Evolutionary conservation across 2,329 filamentous ascomycete species (phyloP), one percentile per base, ranked within the genome.

Genomic region (Hymenoscyphus albidus): DNA sequence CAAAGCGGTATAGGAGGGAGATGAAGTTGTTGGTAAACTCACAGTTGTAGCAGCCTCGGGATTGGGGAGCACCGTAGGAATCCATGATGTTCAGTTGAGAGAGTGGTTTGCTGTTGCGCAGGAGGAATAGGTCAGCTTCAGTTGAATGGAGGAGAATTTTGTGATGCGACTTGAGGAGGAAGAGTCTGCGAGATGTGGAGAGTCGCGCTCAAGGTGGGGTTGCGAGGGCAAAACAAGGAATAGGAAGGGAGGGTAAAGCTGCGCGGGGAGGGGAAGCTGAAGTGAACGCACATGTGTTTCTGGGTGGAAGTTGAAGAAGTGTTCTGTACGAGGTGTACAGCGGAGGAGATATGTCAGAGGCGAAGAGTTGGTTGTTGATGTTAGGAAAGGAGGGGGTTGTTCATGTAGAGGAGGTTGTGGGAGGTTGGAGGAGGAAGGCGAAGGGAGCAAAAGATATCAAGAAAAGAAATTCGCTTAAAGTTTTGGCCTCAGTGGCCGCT

Each of bases 1-100:
- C 32, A 56, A 61, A 22, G 42, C 42, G 63, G 35, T n/a, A 62
- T 60, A 64, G 63, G 64, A 69, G 66, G 62, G 67, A 70, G 63
- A 32, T 48, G 62, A 54, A 62, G 27, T 63, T 58, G 58, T 39
- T 48, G 60, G 59, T 58, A 68, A 70, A 82, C 80, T 78, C 75
- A 82, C 80, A 82, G 73, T 80, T 82, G 77, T 81, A 82, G 77
- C 80, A 82, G 68, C 77, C 78, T 69, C 80, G 79, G 65, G 72
- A 75, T 68, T 70, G 70, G 27, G 66, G 68, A 65, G 65, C 69
- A 65, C 70, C 71, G 69, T 73, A 74, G 44, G 67, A 72, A 66
- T 76, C 74, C 75, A 76, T 75, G 54, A 31, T 71, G 62, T 64
- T 54, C 10, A 22, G 18, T 65, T 51, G 62, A 66, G 67, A 66